Conservation (phyloP, 75 land plant species). For the Isoetes taiwanensis region DNA sequence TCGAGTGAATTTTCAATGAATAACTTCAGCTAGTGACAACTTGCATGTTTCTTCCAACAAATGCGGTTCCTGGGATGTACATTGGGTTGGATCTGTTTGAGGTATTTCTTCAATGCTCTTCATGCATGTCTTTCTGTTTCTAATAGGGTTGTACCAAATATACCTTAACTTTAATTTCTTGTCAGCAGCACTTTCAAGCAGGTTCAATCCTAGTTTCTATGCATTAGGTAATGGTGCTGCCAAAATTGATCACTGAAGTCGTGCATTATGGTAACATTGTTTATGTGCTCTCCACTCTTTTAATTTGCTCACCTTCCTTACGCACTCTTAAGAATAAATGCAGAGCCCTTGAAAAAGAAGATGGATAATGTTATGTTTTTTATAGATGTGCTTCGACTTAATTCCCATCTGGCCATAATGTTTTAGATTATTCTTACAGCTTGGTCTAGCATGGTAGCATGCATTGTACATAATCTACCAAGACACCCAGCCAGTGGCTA, state of each 20-base stretch:
- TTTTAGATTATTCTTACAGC: constrained; percentile 15
- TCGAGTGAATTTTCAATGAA: no score
- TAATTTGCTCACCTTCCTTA: constrained; percentile 15
- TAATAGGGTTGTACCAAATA: no score
- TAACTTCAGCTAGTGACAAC: no score
- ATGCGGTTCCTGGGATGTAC: constrained; percentile 11
- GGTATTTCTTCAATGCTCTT: no score
- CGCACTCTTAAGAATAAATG: constrained; percentile 12
- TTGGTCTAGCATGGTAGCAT: constrained; percentile 14
- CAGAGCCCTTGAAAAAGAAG: constrained; percentile 15
- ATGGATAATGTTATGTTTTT: constrained; percentile 18
- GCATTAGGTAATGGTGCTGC: constrained; percentile 7
- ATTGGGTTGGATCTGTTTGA: constrained; percentile 26
- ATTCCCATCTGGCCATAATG: constrained; percentile 13
- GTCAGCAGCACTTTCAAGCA: constrained; percentile 22
- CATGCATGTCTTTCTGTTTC: no score
- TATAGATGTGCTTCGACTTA: constrained; percentile 11
- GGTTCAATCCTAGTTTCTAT: constrained; percentile 7
- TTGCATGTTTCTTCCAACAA: constrained; percentile 14
- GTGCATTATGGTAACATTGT: constrained; percentile 13
- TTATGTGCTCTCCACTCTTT: constrained; percentile 12
- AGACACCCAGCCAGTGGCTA: no score
- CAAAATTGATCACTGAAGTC: constrained; percentile 11
- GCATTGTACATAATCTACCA: no score
- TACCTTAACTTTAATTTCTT: no score